Percentiles rank a stretch among this genome's conserved stretches.
phyloP scores from a whole-genome alignment of 768 basidiomycete genomes.

The Xerocomellus amylosporus region DNA sequence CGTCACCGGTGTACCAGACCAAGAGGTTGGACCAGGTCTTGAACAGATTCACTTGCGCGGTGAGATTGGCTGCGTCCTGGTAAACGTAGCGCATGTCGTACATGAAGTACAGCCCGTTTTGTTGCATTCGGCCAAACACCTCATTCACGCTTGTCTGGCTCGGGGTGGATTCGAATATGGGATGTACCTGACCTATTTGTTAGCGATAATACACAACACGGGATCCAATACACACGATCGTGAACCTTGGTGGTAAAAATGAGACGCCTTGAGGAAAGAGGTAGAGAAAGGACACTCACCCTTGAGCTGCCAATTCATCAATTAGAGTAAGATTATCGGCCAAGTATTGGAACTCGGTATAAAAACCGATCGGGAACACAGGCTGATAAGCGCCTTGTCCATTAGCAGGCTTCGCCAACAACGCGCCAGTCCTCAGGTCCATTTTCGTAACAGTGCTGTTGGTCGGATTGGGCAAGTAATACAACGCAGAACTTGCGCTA shows the following conservation, averaged over 20 bases:
- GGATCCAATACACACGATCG: constrained; percentile 29
- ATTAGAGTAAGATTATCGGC: constrained; percentile 20
- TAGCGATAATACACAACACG: not conserved
- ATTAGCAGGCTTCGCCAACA: constrained; percentile 48
- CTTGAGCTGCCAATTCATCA: constrained; percentile 33
- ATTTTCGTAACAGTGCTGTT: constrained; percentile 56
- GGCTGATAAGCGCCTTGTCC: constrained; percentile 48
- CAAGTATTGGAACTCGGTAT: constrained; percentile 41
- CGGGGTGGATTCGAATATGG: constrained; percentile 63
- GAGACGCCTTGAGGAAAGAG: not conserved
- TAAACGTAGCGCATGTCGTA: constrained; percentile 80
- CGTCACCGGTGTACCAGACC: constrained; percentile 70
- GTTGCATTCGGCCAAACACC: constrained; percentile 67
- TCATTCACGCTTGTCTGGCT: constrained; percentile 40
- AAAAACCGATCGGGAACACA: constrained; percentile 45
- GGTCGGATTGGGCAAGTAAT: constrained; percentile 46
- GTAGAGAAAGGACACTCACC: constrained; percentile 13
- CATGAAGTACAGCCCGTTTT: constrained; percentile 64
- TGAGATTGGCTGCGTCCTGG: constrained; percentile 57
- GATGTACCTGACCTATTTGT: constrained; percentile 51
- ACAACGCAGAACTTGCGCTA: constrained; percentile 40
- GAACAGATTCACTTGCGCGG: constrained; percentile 62
- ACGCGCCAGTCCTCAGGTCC: constrained; percentile 55
- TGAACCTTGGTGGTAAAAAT: constrained; percentile 6
- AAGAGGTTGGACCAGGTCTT: constrained; percentile 67